Conservation (phyloP, 1,284 basidiomycete species). For the Phylloboletellus chloephorus region DNA sequence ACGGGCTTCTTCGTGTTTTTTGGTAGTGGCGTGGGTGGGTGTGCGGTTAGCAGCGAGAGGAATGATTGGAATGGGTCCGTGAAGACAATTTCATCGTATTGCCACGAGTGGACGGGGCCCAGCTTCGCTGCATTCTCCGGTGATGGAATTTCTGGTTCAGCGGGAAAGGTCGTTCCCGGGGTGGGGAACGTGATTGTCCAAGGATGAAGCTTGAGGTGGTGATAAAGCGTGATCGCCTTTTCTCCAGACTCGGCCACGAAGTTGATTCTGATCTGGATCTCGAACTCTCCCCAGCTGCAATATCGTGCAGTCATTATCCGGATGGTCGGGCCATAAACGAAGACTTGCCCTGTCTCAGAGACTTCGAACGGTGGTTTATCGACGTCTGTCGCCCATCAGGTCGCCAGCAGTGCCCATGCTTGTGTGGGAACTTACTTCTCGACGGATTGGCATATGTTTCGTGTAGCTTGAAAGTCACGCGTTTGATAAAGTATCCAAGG, state of each 20-base stretch:
- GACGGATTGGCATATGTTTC: conserved; percentile 93
- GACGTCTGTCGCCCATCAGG: conserved; percentile 52
- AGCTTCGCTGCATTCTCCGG: conserved; percentile 58
- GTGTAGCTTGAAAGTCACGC: conserved; percentile 96
- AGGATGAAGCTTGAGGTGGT: conserved; percentile 95
- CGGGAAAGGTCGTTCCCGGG: conserved; percentile 18
- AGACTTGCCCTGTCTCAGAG: conserved; percentile 80
- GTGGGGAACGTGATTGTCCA: conserved; percentile 54
- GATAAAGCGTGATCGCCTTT: conserved; percentile 83
- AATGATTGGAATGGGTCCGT: conserved; percentile 90
- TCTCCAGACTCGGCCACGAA: conserved; percentile 92
- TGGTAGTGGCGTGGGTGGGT: conserved; percentile 82
- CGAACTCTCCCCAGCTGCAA: conserved; percentile 95
- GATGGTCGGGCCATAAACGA: background rate
- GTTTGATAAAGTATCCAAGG: conserved; percentile 83
- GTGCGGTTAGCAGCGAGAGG: conserved; percentile 73
- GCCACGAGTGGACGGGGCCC: conserved; percentile 93
- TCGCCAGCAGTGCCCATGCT: conserved; percentile 1
- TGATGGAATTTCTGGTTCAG: conserved; percentile 59
- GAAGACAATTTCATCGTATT: conserved; percentile 98
- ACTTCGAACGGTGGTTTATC: conserved; percentile 94
- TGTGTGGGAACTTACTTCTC: conserved; percentile 57
- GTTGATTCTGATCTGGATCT: conserved; percentile 89
- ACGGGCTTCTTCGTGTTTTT: conserved; percentile 58
- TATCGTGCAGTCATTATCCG: background rate